Conservation (phyloP, 768 basidiomycete species). For the Phlebiopsis gigantea region DNA sequence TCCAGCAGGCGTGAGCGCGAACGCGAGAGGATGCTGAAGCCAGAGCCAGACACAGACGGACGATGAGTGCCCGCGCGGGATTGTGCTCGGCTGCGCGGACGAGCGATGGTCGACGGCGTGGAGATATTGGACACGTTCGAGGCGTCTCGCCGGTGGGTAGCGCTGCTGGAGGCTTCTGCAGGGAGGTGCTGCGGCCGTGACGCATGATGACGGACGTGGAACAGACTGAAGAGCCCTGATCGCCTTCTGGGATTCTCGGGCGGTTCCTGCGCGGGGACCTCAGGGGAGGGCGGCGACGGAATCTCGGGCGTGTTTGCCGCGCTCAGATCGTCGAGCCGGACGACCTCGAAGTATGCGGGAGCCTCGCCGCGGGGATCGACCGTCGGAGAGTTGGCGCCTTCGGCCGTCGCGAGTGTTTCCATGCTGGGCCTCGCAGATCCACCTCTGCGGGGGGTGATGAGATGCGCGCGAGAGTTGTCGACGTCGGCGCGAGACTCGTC, state of each 20-base stretch:
- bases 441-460: background rate
- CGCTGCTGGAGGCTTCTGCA: conserved; percentile 1
- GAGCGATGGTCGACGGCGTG: conserved; percentile 12
- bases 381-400: conserved; percentile 7
- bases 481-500: conserved; percentile 22
- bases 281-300: background rate
- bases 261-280: conserved; percentile 3
- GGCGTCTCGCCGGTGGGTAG: conserved; percentile 16
- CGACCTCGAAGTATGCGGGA: conserved; percentile 60
- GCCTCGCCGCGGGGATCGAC: conserved; percentile 50
- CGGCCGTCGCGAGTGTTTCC: conserved; percentile 23
- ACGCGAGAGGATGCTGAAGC: conserved; percentile 34
- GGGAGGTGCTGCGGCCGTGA: conserved; percentile 2
- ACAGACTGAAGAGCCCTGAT: conserved; percentile 19
- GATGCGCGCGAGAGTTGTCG: background rate
- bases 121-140: conserved; percentile 25
- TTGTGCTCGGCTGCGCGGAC: conserved; percentile 24
- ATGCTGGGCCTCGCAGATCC: conserved; percentile 16
- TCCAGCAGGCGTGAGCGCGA: conserved; percentile 36
- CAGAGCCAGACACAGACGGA: conserved; percentile 33
- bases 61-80: conserved; percentile 21
- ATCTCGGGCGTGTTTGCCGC: conserved; percentile 2
- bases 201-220: conserved; percentile 16
- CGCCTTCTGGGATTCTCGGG: conserved; percentile 10
- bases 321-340: conserved; percentile 27